Base-by-base conservation (phyloP, 2,329 filamentous ascomycete genomes). In the Nothophoma quercina region DNA sequence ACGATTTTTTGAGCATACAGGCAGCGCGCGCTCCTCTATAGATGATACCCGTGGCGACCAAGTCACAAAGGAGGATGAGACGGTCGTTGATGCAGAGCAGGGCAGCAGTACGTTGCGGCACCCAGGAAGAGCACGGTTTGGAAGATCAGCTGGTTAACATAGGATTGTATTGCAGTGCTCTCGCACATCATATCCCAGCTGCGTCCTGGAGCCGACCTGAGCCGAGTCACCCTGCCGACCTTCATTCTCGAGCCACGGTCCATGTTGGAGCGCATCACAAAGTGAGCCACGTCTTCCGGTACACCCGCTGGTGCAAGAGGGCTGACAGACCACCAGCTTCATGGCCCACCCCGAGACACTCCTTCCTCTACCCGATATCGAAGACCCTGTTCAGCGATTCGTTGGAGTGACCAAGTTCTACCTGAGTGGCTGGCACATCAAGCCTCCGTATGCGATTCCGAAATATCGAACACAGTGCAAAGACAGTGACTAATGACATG, bases 271-370 rank as follows among this genome's bases (percentile, higher is more conserved):
- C 87, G 95, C 66, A 99, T 99, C 74, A 99, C 95, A 69, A 99
- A 99, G 93, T 96, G 80, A 63, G 86, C 79, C 33, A 35, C 13
- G 3, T 9, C 13, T 18, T 34, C 29, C 5, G 32, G 3, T 15
- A 10, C n/a, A n/a, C 8, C 22, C 16, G 28, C 6, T 9, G 22
- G 0, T 10, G 12, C 12, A 18, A n/a, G n/a, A 26, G 41, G 51
- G 50, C 59, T 66, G 43, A 73, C 65, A 23, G 43, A 34, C 32
- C 28, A 44, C 54, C 72, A 97, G 93, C 81, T 99, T 99, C 82
- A 99, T 99, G 95, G 96, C 93, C 67, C 95, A 99, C 73, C 95
- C 95, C 32, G 95, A 99, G 77, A 96, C 92, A 69, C 87, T 99
- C 25, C 85, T 99, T 4, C 88, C 89, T 26, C 95, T 98, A 75